These are phyloP conservation scores for Rossbeevera mucosa DNA, from an alignment of 768 basidiomycete species.

Conservation along the genomic window DNA sequence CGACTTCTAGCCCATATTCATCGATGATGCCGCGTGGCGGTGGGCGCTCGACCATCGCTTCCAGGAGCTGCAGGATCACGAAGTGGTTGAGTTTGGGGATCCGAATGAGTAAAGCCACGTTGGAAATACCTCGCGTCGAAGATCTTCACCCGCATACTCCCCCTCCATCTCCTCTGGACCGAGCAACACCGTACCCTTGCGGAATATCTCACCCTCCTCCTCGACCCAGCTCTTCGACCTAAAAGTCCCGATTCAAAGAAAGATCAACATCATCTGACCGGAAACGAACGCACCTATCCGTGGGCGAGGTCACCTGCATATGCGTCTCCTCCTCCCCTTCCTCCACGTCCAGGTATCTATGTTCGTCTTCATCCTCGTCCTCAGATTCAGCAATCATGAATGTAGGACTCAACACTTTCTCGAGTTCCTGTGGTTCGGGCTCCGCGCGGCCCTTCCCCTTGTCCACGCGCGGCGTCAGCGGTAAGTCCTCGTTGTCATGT, in stretches of 20 bases:
- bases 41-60: conserved; percentile 82
- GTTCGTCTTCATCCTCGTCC: conserved; percentile 43
- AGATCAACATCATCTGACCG: not conserved
- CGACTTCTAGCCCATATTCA: conserved; percentile 46
- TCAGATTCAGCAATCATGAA: conserved; percentile 50
- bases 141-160: conserved; percentile 84
- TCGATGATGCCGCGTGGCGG: conserved; percentile 70
- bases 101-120: not conserved
- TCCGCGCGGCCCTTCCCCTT: conserved; percentile 76
- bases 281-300: conserved; percentile 42
- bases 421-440: conserved; percentile 61
- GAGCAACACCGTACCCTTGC: conserved; percentile 79
- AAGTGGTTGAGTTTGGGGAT: not conserved
- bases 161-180: conserved; percentile 86
- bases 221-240: conserved; percentile 80
- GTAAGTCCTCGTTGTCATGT: conserved; percentile 10
- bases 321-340: conserved; percentile 29
- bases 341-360: conserved; percentile 31
- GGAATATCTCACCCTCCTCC: conserved; percentile 95
- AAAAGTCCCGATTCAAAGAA: not conserved
- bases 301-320: conserved; percentile 30
- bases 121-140: conserved; percentile 63
- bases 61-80: conserved; percentile 57
- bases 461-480: conserved; percentile 61
- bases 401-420: conserved; percentile 71